Evolutionary conservation across 768 basidiomycete genomes (phyloP), one percentile per base, ranked within the genome.

Genomic region (Mycena maculata): DNA sequence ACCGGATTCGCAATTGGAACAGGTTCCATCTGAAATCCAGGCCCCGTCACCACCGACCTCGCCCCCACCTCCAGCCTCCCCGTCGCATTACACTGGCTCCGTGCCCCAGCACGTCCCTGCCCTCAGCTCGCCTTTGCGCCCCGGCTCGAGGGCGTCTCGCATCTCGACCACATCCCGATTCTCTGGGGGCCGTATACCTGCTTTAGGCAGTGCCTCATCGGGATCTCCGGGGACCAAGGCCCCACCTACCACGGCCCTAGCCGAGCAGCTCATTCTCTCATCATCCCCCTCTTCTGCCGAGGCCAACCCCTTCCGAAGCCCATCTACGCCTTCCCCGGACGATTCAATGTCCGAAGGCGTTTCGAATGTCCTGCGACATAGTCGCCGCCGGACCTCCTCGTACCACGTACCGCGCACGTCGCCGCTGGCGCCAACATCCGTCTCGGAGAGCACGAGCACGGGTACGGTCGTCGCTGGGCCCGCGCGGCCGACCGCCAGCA

Each of bases 81-180:
- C 81, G 9, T 76, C 77, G 15, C 78, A 75, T 16, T 75, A 77
- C 25, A 70, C 76, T 11, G 74, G 76, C 15, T 80, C 84, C 39
- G 71, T 76, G 4, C 78, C 84, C 27, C 82, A 77, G 50, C 80
- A 82, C 63, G 68, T 74, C 16, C 79, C 75, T 27, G 74, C 71
- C 62, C 75, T 79, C 41, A 80, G 85, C 13, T 89, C 90, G 0
- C 91, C 92, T 0, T 76, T 91, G 50, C 87, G 92, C 10, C 90
- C 92, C 38, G 90, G 85, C 8, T 93, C 92, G 7, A 85, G 92
- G 44, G 88, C 90, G 7, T 93, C 92, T 2, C 85, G 90, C 20
- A 75, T 89, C 23, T 92, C 92, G 3, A 84, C 86, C 7, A 86
- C 90, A 1, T 94, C 92, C 11, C 84, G 82, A 60, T 90, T 92